Conservation (phyloP, 2,329 filamentous ascomycete genomes). For the Raffaelea arxii region DNA sequence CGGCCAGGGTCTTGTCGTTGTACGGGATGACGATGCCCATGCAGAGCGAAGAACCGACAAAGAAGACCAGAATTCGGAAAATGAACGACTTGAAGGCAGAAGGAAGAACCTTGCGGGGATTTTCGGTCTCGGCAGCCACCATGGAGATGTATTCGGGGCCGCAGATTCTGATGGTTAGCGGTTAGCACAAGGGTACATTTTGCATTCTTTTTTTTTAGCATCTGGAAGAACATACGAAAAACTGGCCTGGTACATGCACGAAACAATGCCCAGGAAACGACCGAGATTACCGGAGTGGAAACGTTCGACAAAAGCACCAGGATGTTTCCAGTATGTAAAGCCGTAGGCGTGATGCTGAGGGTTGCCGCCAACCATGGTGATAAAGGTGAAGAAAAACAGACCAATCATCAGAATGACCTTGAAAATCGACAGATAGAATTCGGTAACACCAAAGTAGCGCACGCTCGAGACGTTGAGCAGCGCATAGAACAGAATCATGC, state of each 20-base stretch:
- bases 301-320: constrained; percentile 44
- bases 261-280: constrained; percentile 53
- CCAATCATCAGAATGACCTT: constrained; percentile 25
- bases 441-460: constrained; percentile 30
- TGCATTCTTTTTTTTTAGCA: no score
- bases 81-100: constrained; percentile 58
- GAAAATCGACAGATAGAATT: constrained; percentile 34
- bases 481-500: constrained; percentile 8
- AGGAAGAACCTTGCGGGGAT: constrained; percentile 48
- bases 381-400: constrained; percentile 27
- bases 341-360: constrained; percentile 26
- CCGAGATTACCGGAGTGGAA: constrained; percentile 43
- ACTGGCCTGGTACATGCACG: constrained; percentile 49
- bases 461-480: constrained; percentile 32
- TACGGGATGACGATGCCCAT: constrained; percentile 54
- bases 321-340: constrained; percentile 31
- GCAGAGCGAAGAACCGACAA: constrained; percentile 53
- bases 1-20: constrained; percentile 43
- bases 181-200: constrained; percentile 41
- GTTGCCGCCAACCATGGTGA: constrained; percentile 34
- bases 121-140: constrained; percentile 42
- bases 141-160: constrained; percentile 52
- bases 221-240: constrained; percentile 41
- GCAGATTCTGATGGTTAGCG: constrained; percentile 37
- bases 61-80: constrained; percentile 56